Evolutionary conservation across 1,139 yeast species (phyloP), one percentile per base, ranked within the genome.

Genomic region (Petasospora fabianii): DNA sequence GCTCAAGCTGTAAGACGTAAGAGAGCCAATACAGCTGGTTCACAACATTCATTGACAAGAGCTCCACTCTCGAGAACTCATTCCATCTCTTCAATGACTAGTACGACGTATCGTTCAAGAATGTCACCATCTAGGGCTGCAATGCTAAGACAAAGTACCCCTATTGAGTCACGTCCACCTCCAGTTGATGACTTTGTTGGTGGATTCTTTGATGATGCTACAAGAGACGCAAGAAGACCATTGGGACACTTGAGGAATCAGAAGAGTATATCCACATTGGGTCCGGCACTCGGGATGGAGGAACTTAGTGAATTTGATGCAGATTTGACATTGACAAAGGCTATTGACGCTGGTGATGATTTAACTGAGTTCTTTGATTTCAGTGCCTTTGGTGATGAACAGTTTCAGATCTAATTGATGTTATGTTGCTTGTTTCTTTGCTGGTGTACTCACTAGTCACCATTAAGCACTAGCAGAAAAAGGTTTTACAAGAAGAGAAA

Each of bases 1-100:
- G 49, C 51, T 6, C 44, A 42, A 28, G 50, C 49, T 4, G 43
- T 54, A 2, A 46, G 48, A 12, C 46, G 57, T 8, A 52, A 53
- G 32, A 44, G 58, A 29, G 53, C 58, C 8, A 51, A 51, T 29
- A 54, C 58, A 1, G 43, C 33, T 5, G 36, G 47, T 4, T 54
- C 58, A 4, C 29, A 41, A 11, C 43, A 39, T 16, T 48, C 54
- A 6, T 20, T 38, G 6, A 31, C 42, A 5, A 22, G 39, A 2
- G 41, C 30, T 13, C 16, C 36, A 1, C 32, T 51, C 4, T 36
- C 53, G 2, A 35, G 56, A 13, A 53, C 47, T 20, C 53, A 47
- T 14, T 50, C 54, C 18, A 35, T 49, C 13, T 48, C 55, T 7
- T 46, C 53, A 4, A 49, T 51, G 10, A 24, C 15, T 9, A 32